phyloP scores from a whole-genome alignment of 2,329 filamentous ascomycete species.

The Aspergillus versicolor region DNA sequence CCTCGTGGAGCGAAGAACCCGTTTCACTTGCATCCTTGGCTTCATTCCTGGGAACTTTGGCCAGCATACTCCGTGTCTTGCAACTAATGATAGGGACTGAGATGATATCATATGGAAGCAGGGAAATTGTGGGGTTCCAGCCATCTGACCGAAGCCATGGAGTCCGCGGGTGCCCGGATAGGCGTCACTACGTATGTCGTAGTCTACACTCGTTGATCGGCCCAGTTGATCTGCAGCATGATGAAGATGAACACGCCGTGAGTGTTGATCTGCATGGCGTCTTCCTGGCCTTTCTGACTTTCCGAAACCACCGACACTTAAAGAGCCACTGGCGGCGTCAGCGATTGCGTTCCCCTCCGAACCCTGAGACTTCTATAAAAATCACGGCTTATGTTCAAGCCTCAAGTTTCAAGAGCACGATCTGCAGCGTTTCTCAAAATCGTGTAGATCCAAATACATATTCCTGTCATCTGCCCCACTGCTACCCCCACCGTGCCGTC shows the following conservation, averaged over 20 bases:
- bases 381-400: not conserved
- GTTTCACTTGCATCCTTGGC: not conserved
- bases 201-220: not conserved
- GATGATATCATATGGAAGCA: not conserved
- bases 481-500: not conserved
- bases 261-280: not conserved
- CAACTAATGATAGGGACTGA: not conserved
- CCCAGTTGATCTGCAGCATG: not conserved
- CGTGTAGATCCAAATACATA: conserved; percentile 2
- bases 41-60: not conserved
- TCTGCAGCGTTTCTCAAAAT: not conserved
- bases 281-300: not conserved
- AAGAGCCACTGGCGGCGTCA: not conserved
- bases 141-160: not conserved
- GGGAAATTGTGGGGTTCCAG: not conserved
- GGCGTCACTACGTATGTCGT: not conserved
- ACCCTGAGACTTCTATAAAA: not conserved
- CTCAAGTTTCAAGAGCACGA: not conserved
- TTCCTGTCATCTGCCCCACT: conserved; percentile 3
- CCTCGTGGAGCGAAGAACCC: not conserved
- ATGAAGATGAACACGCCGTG: not conserved
- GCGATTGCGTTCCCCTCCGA: not conserved
- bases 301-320: not conserved
- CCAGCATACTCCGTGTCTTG: not conserved
- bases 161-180: no score